Evolutionary conservation across 208 protist species (phyloP).

Genomic region (Blechomonas ayalai): DNA sequence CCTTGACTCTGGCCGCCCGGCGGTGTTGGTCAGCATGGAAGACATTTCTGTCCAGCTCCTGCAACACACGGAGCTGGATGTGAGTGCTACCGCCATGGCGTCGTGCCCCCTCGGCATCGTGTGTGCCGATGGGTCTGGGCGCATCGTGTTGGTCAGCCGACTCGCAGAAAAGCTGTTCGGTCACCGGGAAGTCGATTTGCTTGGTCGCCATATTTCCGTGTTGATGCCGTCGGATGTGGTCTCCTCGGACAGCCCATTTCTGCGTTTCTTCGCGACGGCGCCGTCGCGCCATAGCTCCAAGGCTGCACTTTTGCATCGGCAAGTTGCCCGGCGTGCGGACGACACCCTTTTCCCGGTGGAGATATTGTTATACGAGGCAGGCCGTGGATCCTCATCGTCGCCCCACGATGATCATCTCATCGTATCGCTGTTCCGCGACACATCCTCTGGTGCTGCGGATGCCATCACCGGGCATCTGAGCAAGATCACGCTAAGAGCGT

Average conservation of each 20-base stretch:
- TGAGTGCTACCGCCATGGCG: constrained; percentile 5
- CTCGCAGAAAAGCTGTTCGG: constrained; percentile 16
- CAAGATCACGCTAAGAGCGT: constrained; percentile 2
- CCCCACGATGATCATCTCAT: constrained; percentile 1
- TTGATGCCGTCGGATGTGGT: constrained; percentile 20
- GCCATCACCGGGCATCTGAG: constrained; percentile 4
- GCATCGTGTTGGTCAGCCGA: constrained; percentile 10
- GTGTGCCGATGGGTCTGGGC: constrained; percentile 3
- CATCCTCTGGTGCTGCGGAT: not conserved
- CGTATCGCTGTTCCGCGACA: constrained; percentile 5
- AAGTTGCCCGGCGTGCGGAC: not conserved
- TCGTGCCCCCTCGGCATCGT: constrained; percentile 9
- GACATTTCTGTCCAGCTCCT: constrained; percentile 3
- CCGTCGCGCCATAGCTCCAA: too few species aligned
- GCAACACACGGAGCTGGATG: constrained; percentile 10
- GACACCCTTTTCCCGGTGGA: constrained; percentile 5
- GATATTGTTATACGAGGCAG: constrained; percentile 6
- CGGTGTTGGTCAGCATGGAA: constrained; percentile 8
- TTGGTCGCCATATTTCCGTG: constrained; percentile 12
- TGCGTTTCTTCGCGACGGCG: too few species aligned
- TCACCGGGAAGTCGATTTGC: constrained; percentile 6
- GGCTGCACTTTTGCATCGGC: not conserved
- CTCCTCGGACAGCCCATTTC: too few species aligned
- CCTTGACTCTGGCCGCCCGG: not conserved
- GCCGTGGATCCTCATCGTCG: not conserved